Conservation (phyloP, 2,329 filamentous ascomycete species). For the Colletotrichum orbiculare region DNA sequence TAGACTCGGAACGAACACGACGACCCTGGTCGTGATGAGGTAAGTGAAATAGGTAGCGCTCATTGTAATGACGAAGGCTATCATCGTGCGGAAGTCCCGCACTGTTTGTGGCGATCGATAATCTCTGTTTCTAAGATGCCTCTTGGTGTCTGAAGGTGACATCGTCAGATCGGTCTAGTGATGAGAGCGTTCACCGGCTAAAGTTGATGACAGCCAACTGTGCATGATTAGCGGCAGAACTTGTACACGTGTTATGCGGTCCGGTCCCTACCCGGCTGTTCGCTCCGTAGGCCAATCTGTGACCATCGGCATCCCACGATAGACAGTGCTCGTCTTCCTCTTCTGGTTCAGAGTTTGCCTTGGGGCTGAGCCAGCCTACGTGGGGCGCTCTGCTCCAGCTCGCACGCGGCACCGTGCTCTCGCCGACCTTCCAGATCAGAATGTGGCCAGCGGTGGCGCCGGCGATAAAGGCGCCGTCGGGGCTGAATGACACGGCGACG, state of each 20-base stretch:
- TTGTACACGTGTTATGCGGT: constrained; percentile 40
- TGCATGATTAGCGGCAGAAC: constrained; percentile 9
- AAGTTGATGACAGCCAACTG: constrained; percentile 65
- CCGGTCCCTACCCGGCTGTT: constrained; percentile 66
- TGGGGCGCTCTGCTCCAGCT: constrained; percentile 68
- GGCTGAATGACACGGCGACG: constrained; percentile 70
- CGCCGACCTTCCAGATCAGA: constrained; percentile 73
- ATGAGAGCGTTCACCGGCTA: constrained; percentile 46
- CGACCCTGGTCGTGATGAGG: background rate
- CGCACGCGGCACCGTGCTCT: constrained; percentile 67
- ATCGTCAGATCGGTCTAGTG: background rate
- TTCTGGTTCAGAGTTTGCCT: constrained; percentile 61
- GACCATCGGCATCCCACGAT: constrained; percentile 71
- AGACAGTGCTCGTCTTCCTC: constrained; percentile 72
- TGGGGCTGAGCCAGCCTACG: constrained; percentile 69
- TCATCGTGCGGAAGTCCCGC: too few relatives aligned
- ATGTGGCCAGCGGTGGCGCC: constrained; percentile 69
- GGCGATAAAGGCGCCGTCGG: constrained; percentile 71
- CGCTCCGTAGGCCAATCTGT: constrained; percentile 71
- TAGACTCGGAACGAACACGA: background rate
- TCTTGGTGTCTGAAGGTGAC: background rate
- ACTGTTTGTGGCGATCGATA: background rate
- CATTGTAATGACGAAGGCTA: background rate
- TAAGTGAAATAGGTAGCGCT: background rate
- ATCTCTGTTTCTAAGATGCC: constrained; percentile 1